Percentiles rank a stretch among this genome's conserved stretches.
These are phyloP conservation scores for Halenospora varia DNA, from an alignment of 495 filamentous ascomycete species.

Conservation along the genomic window DNA sequence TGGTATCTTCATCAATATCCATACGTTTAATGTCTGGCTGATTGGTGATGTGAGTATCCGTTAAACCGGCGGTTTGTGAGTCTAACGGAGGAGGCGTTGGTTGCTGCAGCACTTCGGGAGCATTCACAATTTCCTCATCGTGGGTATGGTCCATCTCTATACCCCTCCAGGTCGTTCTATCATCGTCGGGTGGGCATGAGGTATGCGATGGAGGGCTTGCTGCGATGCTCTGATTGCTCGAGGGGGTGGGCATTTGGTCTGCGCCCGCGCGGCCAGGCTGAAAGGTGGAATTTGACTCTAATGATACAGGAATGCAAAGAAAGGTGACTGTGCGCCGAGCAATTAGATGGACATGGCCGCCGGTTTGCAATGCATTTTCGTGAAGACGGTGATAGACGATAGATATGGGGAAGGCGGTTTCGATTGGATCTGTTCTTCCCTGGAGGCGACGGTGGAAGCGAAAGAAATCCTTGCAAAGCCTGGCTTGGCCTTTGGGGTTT, in stretches of 20 bases:
- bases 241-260: slow-evolving; percentile 48
- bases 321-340: slow-evolving; percentile 3
- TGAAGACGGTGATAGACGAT: slow-evolving; percentile 6
- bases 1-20: slow-evolving; percentile 28
- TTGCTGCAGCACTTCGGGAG: slow-evolving; percentile 22
- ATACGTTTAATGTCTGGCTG: slow-evolving; percentile 22
- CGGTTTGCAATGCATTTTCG: slow-evolving; percentile 8
- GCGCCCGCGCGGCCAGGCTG: slow-evolving; percentile 26
- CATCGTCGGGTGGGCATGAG: slow-evolving; percentile 33
- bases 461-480: not conserved
- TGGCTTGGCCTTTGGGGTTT: not conserved
- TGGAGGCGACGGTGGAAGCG: not conserved
- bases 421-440: slow-evolving; percentile 7
- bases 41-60: slow-evolving; percentile 17
- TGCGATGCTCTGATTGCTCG: slow-evolving; percentile 28
- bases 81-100: slow-evolving; percentile 24
- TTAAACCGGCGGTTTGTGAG: slow-evolving; percentile 14
- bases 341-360: slow-evolving; percentile 21
- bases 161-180: slow-evolving; percentile 26
- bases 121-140: slow-evolving; percentile 11
- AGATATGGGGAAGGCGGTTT: slow-evolving; percentile 6
- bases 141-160: slow-evolving; percentile 21
- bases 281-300: slow-evolving; percentile 13
- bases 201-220: slow-evolving; percentile 18
- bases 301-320: slow-evolving; percentile 25